Percentiles rank a stretch among this genome's conserved stretches.
Conservation (phyloP, 345 rosid genomes). For the Microcos paniculata region DNA sequence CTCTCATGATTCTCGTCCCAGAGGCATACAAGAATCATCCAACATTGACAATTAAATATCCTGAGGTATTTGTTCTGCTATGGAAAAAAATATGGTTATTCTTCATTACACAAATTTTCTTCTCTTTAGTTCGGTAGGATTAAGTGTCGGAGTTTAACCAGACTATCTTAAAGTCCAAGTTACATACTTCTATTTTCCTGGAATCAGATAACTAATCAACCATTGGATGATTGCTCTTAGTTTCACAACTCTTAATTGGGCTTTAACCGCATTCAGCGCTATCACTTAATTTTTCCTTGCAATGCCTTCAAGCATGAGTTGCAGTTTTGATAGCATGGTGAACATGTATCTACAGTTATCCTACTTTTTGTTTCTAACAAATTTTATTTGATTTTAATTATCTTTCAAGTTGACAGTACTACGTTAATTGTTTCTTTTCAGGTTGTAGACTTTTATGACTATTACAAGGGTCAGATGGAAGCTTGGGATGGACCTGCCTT, state of each 20-base stretch:
- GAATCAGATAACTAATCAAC: not conserved
- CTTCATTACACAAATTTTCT: not conserved
- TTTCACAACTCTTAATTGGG: not conserved
- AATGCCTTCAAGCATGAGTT: not conserved
- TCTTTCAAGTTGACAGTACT: slow-evolving; percentile 10
- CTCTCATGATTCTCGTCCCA: slow-evolving; percentile 97
- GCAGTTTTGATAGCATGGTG: not conserved
- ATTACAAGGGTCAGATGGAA: slow-evolving; percentile 99
- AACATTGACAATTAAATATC: slow-evolving; percentile 76
- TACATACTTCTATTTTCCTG: not conserved
- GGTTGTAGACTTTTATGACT: slow-evolving; percentile 93
- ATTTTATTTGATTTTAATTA: slow-evolving; percentile 3
- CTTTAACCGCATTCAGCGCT: not conserved
- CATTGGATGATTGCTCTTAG: not conserved
- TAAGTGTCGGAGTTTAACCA: not conserved
- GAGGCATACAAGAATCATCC: slow-evolving; percentile 99
- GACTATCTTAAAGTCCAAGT: not conserved
- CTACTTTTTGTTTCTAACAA: not conserved
- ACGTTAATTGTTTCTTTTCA: slow-evolving; percentile 25
- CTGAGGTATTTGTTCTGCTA: slow-evolving; percentile 58
- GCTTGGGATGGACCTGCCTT: slow-evolving; percentile 99
- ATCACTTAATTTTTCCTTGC: not conserved
- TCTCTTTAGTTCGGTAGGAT: not conserved
- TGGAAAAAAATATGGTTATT: not conserved
- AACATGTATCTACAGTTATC: not conserved